phyloP scores from a whole-genome alignment of 140 eudicot species.

The Erigeron philadelphicus region DNA sequence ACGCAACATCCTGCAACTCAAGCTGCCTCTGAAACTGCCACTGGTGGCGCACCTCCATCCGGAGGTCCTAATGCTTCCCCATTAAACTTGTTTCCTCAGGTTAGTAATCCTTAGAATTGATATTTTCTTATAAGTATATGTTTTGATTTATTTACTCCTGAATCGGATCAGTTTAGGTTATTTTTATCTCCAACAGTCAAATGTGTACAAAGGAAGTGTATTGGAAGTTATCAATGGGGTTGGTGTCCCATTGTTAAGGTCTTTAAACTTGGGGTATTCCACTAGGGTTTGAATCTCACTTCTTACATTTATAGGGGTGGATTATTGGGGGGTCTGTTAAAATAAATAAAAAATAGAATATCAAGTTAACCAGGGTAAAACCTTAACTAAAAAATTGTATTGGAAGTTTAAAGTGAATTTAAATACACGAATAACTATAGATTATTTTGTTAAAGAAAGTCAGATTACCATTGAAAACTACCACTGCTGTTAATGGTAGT shows the following conservation, averaged over 20 bases:
- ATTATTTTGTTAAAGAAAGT: background rate
- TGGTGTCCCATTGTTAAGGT: too few species aligned
- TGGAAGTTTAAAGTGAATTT: too few species aligned
- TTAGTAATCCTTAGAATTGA: slow-evolving; percentile 7
- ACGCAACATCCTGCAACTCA: slow-evolving; percentile 46
- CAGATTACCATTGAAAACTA: background rate
- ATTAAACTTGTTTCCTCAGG: slow-evolving; percentile 92
- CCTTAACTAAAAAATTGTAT: too few species aligned
- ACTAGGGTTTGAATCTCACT: too few species aligned
- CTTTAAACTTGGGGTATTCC: too few species aligned
- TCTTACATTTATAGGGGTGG: too few species aligned
- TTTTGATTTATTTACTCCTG: background rate
- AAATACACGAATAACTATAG: too few species aligned
- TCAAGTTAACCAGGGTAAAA: too few species aligned
- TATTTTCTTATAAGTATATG: background rate
- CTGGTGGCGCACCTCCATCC: slow-evolving; percentile 41
- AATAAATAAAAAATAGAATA: too few species aligned
- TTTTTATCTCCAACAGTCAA: background rate
- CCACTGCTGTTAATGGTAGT: background rate
- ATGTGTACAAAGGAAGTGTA: background rate
- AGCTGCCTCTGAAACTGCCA: slow-evolving; percentile 30
- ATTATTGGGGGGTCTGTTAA: too few species aligned
- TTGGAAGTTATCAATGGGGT: background rate
- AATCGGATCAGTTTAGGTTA: background rate
- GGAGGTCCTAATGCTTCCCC: slow-evolving; percentile 92